Base-by-base conservation (phyloP, 768 basidiomycete genomes). In the Paxillus involutus region DNA sequence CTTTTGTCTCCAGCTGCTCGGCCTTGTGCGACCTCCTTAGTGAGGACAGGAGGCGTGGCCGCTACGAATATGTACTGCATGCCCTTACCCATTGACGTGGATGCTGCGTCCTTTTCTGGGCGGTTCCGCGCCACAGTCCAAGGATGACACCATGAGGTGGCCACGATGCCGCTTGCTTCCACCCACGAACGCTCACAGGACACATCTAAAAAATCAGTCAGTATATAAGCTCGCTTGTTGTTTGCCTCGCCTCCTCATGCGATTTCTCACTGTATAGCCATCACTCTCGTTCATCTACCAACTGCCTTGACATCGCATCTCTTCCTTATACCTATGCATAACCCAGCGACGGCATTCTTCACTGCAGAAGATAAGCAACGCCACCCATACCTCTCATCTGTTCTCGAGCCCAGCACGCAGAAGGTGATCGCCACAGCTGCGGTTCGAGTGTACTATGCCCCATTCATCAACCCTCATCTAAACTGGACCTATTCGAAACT, bases 401-500 rank as follows among this genome's bases (percentile, higher is more conserved):
- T 72, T 60, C 75, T 77, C 51, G 65, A 71, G 36, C 66, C 71
- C 48, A 68, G 63, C 52, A 65, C 71, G 36, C 78, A 80, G 60
- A 72, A 77, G 35, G 72, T 81, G 45, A 73, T 83, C 60, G 80
- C 81, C n/a, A 71, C 73, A 4, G 83, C 82, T 45, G 66, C 73
- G 29, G 84, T 80, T 39, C 79, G 82, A 59, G 75, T 86, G 32
- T 87, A 88, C 64, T 83, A 86, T 65, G 78, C 83, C 4, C 77
- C 80, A 33, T 78, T 84, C 61, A 71, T 64, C 56, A 73, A 63
- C 50, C 68, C 68, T 62, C 77, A 71, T 62, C 69, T 63, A 61
- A 77, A 80, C 45, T 89, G 87, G 87, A 73, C 73, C 9, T 84
- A 77, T 59, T 82, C 85, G 21, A 78, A 80, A 35, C 74, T 87